These are phyloP conservation scores for Talaromyces adpressus DNA, from an alignment of 495 filamentous ascomycete species.

Conservation along the genomic window DNA sequence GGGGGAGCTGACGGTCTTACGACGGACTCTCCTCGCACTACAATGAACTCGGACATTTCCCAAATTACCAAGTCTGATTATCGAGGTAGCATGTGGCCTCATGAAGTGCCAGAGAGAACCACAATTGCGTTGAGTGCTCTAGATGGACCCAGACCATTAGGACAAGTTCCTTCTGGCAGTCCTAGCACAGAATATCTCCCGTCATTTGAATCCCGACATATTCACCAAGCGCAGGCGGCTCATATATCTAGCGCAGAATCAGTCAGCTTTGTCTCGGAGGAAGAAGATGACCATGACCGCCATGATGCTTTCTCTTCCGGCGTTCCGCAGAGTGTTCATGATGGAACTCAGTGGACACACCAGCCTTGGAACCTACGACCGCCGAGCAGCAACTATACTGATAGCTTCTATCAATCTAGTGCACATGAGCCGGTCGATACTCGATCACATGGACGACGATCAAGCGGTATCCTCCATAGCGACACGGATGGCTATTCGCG, in stretches of 20 bases:
- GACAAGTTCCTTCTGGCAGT: slow-evolving; percentile 56
- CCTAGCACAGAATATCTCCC: slow-evolving; percentile 51
- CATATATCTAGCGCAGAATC: slow-evolving; percentile 56
- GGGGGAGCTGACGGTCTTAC: slow-evolving; percentile 38
- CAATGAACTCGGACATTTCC: slow-evolving; percentile 19
- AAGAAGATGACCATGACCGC: slow-evolving; percentile 26
- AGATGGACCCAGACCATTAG: slow-evolving; percentile 34
- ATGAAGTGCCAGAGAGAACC: slow-evolving; percentile 20
- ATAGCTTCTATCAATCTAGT: slow-evolving; percentile 37
- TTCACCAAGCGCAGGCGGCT: slow-evolving; percentile 48
- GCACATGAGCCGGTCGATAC: slow-evolving; percentile 13
- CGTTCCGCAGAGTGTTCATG: slow-evolving; percentile 42
- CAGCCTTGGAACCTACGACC: slow-evolving; percentile 41
- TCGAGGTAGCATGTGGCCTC: slow-evolving; percentile 33
- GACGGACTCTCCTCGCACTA: slow-evolving; percentile 16
- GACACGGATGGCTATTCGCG: slow-evolving; percentile 7
- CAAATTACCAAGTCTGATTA: slow-evolving; percentile 25
- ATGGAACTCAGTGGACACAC: slow-evolving; percentile 45
- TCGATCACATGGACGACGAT: slow-evolving; percentile 25
- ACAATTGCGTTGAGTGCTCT: slow-evolving; percentile 32
- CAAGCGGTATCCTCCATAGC: slow-evolving; percentile 25
- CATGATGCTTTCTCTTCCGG: slow-evolving; percentile 40
- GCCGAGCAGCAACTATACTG: slow-evolving; percentile 56
- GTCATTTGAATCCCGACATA: background rate
- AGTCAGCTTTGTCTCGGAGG: slow-evolving; percentile 48